Evolutionary conservation across 108 stramenopile species (phyloP), one percentile per base, ranked within the genome.

Genomic region (Bacterosira constricta): DNA sequence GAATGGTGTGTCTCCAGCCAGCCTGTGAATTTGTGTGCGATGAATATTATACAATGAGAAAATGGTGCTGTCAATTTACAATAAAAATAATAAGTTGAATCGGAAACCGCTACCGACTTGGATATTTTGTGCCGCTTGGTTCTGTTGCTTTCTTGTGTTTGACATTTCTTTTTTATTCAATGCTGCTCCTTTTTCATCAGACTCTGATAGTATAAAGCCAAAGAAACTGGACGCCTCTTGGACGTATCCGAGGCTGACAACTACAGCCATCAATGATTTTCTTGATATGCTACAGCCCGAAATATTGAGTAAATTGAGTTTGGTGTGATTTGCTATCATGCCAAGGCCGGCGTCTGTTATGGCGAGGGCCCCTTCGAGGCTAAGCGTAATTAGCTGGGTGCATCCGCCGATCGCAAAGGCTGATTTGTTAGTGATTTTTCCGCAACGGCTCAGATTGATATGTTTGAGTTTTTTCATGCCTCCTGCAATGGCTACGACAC

Each of bases 341-440:
- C 62, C 62, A 13, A 63, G 62, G 23, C 62, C 62, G 45, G 18
- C 62, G 18, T 63, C 62, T 20, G 30, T 63, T 7, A 63, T 17
- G 3, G 9, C 62, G 18, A 18, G 18, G 13, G 62, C 62, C 8
- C 62, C 62, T 35, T 63, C 62, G 13, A 63, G 25, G 4, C 15
- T 39, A 8, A 63, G 18, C 10, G 62, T 63, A 10, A 30, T 20
- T 23, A 63, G 26, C 30, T 63, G 21, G 13, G 42, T 38, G 25
- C 37, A 38, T 13, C 15, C 20, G 20, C 44, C 62, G 26, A 63
- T 63, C 3, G 62, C 30, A 13, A 18, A 46, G 11, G 62, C 62
- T 34, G 62, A 29, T 26, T 15, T 44, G 30, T 63, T 63, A 10
- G 62, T 63, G 9, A 63, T 44, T 15, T 3, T 29, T 4, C 62